A percentile compares a stretch with the other conserved stretches of the same genome.
Conservation (phyloP, 345 rosid genomes). For the Euphorbia peplus region DNA sequence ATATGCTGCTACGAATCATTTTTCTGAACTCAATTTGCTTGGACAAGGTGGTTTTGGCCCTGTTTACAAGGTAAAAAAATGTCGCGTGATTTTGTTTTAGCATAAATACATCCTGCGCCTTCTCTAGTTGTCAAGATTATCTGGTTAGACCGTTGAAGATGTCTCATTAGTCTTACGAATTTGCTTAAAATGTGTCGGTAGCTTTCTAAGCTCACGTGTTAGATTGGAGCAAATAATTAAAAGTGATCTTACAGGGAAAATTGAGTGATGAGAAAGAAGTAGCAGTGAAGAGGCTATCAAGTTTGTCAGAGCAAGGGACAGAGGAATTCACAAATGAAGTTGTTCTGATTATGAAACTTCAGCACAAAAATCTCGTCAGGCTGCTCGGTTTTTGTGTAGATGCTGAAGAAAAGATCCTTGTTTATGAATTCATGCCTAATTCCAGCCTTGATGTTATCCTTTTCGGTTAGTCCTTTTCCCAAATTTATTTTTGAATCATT, state of each 20-base stretch:
- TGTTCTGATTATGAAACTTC: constrained; percentile 19
- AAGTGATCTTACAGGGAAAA: constrained; percentile 16
- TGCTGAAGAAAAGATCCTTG: constrained; percentile 15
- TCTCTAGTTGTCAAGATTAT: too few species aligned
- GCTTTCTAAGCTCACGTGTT: too few species aligned
- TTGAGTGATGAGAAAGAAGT: constrained; percentile 23
- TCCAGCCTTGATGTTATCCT: constrained; percentile 21
- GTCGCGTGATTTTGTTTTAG: too few species aligned
- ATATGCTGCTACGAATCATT: constrained; percentile 33
- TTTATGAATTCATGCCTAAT: constrained; percentile 26
- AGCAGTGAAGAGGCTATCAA: constrained; percentile 32
- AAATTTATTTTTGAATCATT: neutral
- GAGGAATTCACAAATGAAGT: constrained; percentile 26
- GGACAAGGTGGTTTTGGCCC: constrained; percentile 16
- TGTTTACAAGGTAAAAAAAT: constrained; percentile 13
- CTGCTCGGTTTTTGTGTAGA: constrained; percentile 26
- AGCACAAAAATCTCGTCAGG: constrained; percentile 27
- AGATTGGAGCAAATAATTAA: too few species aligned
- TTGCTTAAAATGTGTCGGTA: too few species aligned
- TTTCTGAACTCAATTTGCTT: constrained; percentile 22
- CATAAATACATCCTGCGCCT: too few species aligned
- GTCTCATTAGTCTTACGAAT: too few species aligned
- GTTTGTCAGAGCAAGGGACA: constrained; percentile 23
- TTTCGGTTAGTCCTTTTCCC: neutral
- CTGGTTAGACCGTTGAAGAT: too few species aligned